These are phyloP conservation scores for Debaryomycetaceae sp. DNA, from an alignment of 1,139 yeast species.

Conservation along the genomic window DNA sequence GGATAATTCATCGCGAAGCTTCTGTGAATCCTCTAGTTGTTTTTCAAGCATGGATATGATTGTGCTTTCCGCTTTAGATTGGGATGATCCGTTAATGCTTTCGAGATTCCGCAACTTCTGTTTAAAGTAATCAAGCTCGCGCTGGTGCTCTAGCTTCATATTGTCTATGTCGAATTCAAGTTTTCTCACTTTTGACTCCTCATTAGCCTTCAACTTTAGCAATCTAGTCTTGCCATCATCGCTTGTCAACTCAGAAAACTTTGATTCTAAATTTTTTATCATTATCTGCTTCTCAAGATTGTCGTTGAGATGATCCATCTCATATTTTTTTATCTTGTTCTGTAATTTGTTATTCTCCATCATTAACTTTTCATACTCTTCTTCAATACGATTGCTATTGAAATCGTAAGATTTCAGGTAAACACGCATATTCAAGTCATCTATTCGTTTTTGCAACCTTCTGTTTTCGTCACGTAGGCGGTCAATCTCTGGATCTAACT, in stretches of 20 bases:
- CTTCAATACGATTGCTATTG: not conserved
- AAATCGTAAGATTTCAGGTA: not conserved
- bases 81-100: conserved; percentile 1
- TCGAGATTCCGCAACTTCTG: conserved; percentile 15
- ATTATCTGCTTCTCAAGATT: conserved; percentile 30
- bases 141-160: conserved; percentile 27
- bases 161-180: conserved; percentile 35
- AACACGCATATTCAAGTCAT: not conserved
- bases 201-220: conserved; percentile 25
- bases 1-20: conserved; percentile 19
- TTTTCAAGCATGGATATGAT: conserved; percentile 29
- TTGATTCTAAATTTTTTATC: conserved; percentile 25
- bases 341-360: conserved; percentile 16
- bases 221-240: conserved; percentile 33
- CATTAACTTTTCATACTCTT: conserved; percentile 6
- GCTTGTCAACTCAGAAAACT: conserved; percentile 22
- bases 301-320: conserved; percentile 8
- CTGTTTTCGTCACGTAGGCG: conserved; percentile 1
- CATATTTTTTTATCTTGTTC: conserved; percentile 21
- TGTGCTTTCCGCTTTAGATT: conserved; percentile 8
- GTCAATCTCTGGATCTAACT: conserved; percentile 4
- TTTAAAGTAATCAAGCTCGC: conserved; percentile 26
- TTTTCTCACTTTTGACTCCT: conserved; percentile 32
- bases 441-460: conserved; percentile 1
- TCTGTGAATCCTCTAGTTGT: conserved; percentile 31